Evolutionary conservation across 2,329 filamentous ascomycete species (phyloP).

Genomic region (Plenodomus lindquistii): DNA sequence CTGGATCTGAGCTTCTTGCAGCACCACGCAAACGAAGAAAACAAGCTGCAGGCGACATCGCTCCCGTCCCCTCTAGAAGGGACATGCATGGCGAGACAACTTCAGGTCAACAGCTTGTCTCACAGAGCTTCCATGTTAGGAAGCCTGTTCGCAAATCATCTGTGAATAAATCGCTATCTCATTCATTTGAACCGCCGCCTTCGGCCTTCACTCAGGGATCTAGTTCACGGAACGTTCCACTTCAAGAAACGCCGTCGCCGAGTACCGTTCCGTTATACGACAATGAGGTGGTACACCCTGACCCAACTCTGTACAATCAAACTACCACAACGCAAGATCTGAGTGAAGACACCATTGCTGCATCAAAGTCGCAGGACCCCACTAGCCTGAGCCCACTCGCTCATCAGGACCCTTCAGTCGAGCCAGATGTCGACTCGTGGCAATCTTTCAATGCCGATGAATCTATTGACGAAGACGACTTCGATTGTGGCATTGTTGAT

Average conservation of each 20-base stretch:
- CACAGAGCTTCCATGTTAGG: slow-evolving; percentile 17
- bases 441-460: neutral
- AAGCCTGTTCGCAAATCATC: slow-evolving; percentile 9
- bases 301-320: too few relatives aligned
- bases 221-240: neutral
- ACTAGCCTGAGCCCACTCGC: neutral
- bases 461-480: slow-evolving; percentile 5
- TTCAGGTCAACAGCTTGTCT: slow-evolving; percentile 12
- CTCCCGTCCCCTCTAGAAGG: neutral
- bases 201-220: neutral
- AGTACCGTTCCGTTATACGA: too few relatives aligned
- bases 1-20: slow-evolving; percentile 3
- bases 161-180: neutral
- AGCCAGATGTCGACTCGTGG: neutral
- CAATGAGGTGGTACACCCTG: too few relatives aligned
- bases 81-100: slow-evolving; percentile 1
- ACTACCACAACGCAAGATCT: too few relatives aligned
- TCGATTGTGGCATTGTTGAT: slow-evolving; percentile 29
- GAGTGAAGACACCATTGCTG: neutral
- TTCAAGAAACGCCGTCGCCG: too few relatives aligned
- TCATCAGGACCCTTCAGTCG: neutral
- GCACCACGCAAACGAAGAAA: slow-evolving; percentile 18
- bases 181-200: neutral
- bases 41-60: slow-evolving; percentile 1
- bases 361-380: neutral